A percentile compares a stretch with the other conserved stretches of the same genome.
Evolutionary conservation across 495 filamentous ascomycete species (phyloP).

Genomic region (Annulohypoxylon maeteangense): DNA sequence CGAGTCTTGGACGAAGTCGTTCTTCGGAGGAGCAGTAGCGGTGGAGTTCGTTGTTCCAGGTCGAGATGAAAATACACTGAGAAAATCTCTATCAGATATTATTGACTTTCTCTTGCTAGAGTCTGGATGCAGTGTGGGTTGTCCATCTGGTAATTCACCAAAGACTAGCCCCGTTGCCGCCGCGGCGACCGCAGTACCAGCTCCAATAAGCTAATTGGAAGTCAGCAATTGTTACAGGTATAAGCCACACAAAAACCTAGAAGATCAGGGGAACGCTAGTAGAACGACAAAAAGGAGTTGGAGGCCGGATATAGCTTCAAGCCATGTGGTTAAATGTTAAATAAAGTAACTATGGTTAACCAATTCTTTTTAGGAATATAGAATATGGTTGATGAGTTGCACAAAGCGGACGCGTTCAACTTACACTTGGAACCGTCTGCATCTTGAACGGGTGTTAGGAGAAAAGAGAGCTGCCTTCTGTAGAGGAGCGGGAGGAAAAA

Average conservation of each 20-base stretch:
- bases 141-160: slow-evolving; percentile 54
- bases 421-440: slow-evolving; percentile 74
- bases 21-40: slow-evolving; percentile 44
- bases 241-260: slow-evolving; percentile 17
- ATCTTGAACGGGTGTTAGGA: slow-evolving; percentile 60
- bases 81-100: slow-evolving; percentile 53
- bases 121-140: slow-evolving; percentile 25
- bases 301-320: neutral
- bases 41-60: slow-evolving; percentile 54
- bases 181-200: slow-evolving; percentile 68
- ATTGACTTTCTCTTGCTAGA: slow-evolving; percentile 59
- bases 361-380: slow-evolving; percentile 3
- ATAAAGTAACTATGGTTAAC: slow-evolving; percentile 1
- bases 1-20: slow-evolving; percentile 51
- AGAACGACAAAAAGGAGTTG: neutral
- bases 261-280: neutral
- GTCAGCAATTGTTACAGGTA: slow-evolving; percentile 32
- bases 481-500: slow-evolving; percentile 50
- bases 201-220: slow-evolving; percentile 62
- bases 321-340: neutral
- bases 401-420: slow-evolving; percentile 45
- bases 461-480: slow-evolving; percentile 53
- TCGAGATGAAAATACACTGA: slow-evolving; percentile 52
- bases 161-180: slow-evolving; percentile 66
- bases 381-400: slow-evolving; percentile 13